Percentiles rank a stretch among this genome's conserved stretches.
phyloP scores from a whole-genome alignment of 2,329 filamentous ascomycete species.

The Boeremia exigua region DNA sequence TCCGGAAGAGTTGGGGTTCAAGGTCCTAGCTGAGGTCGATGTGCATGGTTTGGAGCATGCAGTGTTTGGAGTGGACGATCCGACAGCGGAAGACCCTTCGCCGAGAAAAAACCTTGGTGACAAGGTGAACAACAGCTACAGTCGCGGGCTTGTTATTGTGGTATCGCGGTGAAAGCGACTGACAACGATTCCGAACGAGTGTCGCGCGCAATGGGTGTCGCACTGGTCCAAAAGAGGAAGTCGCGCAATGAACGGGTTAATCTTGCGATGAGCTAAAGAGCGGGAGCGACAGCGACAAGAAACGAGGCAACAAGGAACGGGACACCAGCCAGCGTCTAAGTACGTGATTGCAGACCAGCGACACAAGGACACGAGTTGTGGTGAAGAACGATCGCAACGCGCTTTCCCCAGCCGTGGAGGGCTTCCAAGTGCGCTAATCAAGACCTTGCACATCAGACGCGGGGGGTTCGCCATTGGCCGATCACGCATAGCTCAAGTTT shows the following conservation, averaged over 20 bases:
- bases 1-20: conserved; percentile 16
- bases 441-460: background rate
- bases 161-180: conserved; percentile 25
- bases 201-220: conserved; percentile 31
- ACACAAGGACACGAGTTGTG: conserved; percentile 34
- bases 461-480: conserved; percentile 16
- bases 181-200: conserved; percentile 24
- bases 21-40: conserved; percentile 27
- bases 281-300: background rate
- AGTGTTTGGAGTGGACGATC: conserved; percentile 40
- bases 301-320: conserved; percentile 15
- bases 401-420: too few species aligned
- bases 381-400: conserved; percentile 1
- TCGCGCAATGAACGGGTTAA: conserved; percentile 17
- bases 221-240: conserved; percentile 17
- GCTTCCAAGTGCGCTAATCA: too few species aligned
- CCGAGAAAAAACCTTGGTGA: conserved; percentile 17
- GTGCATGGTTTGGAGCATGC: conserved; percentile 43
- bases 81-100: conserved; percentile 27
- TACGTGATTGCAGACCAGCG: conserved; percentile 26
- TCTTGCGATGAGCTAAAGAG: conserved; percentile 22
- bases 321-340: conserved; percentile 32
- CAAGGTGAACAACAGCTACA: conserved; percentile 25
- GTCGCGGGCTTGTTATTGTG: conserved; percentile 18
- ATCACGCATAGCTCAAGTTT: conserved; percentile 18